phyloP scores from a whole-genome alignment of 768 basidiomycete species.

The Lactarius indigo region DNA sequence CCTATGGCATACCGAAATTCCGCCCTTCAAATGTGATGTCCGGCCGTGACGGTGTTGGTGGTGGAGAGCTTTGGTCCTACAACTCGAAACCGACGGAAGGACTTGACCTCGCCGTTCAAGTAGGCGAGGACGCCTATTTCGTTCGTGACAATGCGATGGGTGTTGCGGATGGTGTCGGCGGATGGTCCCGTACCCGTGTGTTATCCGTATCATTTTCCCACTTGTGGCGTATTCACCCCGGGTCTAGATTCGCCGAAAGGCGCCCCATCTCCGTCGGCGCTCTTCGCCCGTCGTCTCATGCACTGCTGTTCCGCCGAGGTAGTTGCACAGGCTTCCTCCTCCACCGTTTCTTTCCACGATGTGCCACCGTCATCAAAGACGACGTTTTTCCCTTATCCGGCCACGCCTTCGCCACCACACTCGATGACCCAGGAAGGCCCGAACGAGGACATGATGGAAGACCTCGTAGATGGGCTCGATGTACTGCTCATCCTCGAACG shows the following conservation, averaged over 20 bases:
- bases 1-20: constrained; percentile 80
- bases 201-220: constrained; percentile 13
- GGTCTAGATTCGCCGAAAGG: constrained; percentile 17
- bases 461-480: constrained; percentile 67
- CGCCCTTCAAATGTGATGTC: constrained; percentile 19
- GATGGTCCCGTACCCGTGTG: constrained; percentile 60
- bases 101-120: constrained; percentile 60
- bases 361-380: not conserved
- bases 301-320: constrained; percentile 74
- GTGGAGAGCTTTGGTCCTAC: constrained; percentile 18
- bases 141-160: constrained; percentile 82
- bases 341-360: constrained; percentile 19
- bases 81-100: constrained; percentile 31
- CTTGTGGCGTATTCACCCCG: not conserved
- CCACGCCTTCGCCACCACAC: not conserved
- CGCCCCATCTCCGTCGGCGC: constrained; percentile 42
- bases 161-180: constrained; percentile 93
- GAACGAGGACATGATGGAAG: constrained; percentile 46
- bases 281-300: constrained; percentile 80
- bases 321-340: constrained; percentile 29
- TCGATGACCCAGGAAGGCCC: constrained; percentile 40
- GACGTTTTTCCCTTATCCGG: not conserved
- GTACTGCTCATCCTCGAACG: constrained; percentile 65
- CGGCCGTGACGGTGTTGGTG: constrained; percentile 28
- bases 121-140: constrained; percentile 93